Evolutionary conservation across 768 basidiomycete genomes (phyloP), one percentile per base, ranked within the genome.

Genomic region (Filobasidium floriforme): DNA sequence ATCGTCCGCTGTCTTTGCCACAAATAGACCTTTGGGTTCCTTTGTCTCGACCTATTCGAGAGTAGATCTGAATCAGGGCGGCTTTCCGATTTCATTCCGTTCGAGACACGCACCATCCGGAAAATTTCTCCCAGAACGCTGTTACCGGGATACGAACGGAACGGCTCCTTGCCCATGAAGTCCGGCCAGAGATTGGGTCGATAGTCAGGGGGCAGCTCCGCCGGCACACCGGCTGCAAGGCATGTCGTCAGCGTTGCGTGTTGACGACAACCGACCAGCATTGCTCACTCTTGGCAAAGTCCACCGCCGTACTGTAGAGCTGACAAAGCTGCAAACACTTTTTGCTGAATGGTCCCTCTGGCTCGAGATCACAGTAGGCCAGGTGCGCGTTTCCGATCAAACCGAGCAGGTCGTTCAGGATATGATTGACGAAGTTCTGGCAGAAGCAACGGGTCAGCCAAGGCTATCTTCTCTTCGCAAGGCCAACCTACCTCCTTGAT

Each of bases 231-330:
- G 28, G 67, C 66, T 67, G 54, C 14, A 15, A 5, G 29, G 7
- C 54, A n/a, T 4, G 26, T 9, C n/a, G 24, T 26, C 54, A 32
- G 22, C 24, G 15, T 26, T 26, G 15, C 15, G 14, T 24, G 22
- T 7, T 15, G 54, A 2, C 15, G 12, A 3, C 18, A 49, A 44
- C 22, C 52, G 52, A 26, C n/a, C n/a, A n/a, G n/a, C n/a, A 12
- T 2, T 49, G 29, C 66, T 63, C 12, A 60, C 66, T 70, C 61
- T 72, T 72, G n/a, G 71, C 67, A 29, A 70, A 72, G 49, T 72
- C 71, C 32, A 72, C 71, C 26, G 69, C 62, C 46, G 63, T 63
- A 41, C 60, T 62, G 54, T 63, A 57, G 19, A 68, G 37, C n/a
- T 49, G 67, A 28, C 62, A 63, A 1, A 68, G 32, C 44, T 68